Conservation (phyloP, 495 filamentous ascomycete genomes). For the Trichoderma asperelloides region DNA sequence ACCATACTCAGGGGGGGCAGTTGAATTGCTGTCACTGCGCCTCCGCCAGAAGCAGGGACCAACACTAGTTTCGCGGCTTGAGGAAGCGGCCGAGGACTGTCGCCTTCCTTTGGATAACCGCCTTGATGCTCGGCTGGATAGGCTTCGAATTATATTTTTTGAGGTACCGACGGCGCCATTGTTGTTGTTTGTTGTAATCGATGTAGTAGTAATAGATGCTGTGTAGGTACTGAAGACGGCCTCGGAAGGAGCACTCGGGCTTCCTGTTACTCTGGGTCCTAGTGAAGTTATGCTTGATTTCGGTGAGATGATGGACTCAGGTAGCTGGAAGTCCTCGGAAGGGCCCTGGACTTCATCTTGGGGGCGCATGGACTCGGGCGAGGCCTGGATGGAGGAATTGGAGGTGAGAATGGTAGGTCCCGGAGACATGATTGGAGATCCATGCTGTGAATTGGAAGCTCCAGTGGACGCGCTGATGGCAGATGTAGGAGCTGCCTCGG, state of each 20-base stretch:
- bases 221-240: constrained; percentile 21
- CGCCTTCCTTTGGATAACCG: constrained; percentile 41
- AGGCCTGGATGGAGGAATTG: constrained; percentile 31
- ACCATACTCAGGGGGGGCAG: constrained; percentile 40
- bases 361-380: constrained; percentile 28
- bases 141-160: constrained; percentile 33
- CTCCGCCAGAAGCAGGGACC: constrained; percentile 81
- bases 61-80: constrained; percentile 73
- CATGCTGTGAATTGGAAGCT: constrained; percentile 32
- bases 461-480: constrained; percentile 35
- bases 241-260: constrained; percentile 23
- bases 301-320: constrained; percentile 33
- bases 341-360: constrained; percentile 23
- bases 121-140: constrained; percentile 31
- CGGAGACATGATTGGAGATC: constrained; percentile 33
- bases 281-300: constrained; percentile 31
- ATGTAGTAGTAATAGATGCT: neutral
- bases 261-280: constrained; percentile 6
- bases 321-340: constrained; percentile 27
- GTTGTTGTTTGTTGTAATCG: constrained; percentile 18
- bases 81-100: constrained; percentile 61
- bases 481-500: constrained; percentile 26
- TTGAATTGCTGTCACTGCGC: constrained; percentile 77
- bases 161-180: neutral
- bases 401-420: constrained; percentile 30